Evolutionary conservation across 1,284 basidiomycete genomes (phyloP), one percentile per base, ranked within the genome.

Genomic region (Malassezia sp.): DNA sequence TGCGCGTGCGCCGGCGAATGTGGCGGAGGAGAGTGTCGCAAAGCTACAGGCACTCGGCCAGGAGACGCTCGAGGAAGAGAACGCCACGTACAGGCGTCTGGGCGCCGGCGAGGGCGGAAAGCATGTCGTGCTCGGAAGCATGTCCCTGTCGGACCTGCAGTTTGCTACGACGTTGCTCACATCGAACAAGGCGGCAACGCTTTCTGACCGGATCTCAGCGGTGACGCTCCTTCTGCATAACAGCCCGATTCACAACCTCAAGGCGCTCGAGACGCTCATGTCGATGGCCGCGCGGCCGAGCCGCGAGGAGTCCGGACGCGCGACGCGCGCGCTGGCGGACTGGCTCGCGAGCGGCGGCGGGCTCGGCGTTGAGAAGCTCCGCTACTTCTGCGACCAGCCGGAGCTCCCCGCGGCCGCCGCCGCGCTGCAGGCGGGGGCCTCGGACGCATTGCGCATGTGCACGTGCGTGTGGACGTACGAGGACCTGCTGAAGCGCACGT

Each of bases 401-500:
- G 45, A 43, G 9, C 71, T 91, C 15, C 56, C 73, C 10, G 61
- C 75, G 3, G 75, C 81, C 12, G 82, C 84, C 0, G 82, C 45
- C 1, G 62, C 56, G 10, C 45, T 53, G 21, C 47, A 55, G 15
- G 40, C 38, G 7, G 51, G 46, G 20, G 57, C 70, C 12, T 52
- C 38, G 3, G 49, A 50, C 42, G 39, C 56, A 10, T 42, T 55
- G 27, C 49, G 51, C 17, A 75, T 79, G 35, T 80, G 86, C 67
- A 73, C 95, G 0, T 64, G 89, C 9, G 55, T 84, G 3, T 97
- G 83, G 81, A 83, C 83, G 53, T 97, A 91, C 69, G 93, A 99
- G 70, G 90, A 97, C 63, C 90, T 86, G 81, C 73, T 96, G 45
- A 99, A 99, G 73, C 89, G 88, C 61, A 95, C 83, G 72, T 96